Conservation (phyloP, 495 filamentous ascomycete genomes). For the Amniculicola lignicola region DNA sequence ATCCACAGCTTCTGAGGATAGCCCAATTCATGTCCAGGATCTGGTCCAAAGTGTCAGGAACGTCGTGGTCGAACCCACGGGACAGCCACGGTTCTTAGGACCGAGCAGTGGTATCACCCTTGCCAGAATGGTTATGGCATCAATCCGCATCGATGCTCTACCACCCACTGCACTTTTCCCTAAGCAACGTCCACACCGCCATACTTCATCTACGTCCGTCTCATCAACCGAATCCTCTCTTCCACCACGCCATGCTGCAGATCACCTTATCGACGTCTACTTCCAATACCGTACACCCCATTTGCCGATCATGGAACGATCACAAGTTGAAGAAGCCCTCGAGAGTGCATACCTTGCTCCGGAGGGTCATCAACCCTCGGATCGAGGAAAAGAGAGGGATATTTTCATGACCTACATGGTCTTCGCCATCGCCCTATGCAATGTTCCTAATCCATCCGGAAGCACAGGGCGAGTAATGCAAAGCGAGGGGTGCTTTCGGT, state of each 20-base stretch:
- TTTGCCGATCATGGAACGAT: conserved; percentile 30
- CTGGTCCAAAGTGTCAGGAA: conserved; percentile 33
- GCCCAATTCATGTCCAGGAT: conserved; percentile 25
- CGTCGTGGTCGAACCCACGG: conserved; percentile 31
- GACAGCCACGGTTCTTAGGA: conserved; percentile 35
- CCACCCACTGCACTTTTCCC: conserved; percentile 12
- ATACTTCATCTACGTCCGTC: conserved; percentile 15
- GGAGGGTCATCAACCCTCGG: conserved; percentile 4
- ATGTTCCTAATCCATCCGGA: conserved; percentile 20
- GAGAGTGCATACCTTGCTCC: conserved; percentile 26
- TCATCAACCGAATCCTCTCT: conserved; percentile 26
- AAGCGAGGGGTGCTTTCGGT: conserved; percentile 36
- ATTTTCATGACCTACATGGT: conserved; percentile 35
- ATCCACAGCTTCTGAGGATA: conserved; percentile 12
- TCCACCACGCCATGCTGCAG: conserved; percentile 35
- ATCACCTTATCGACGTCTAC: conserved; percentile 35
- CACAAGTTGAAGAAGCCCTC: conserved; percentile 26
- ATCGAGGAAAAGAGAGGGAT: conserved; percentile 21
- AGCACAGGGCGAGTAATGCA: conserved; percentile 22
- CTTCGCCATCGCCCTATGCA: conserved; percentile 35
- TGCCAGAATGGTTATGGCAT: conserved; percentile 37
- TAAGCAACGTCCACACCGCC: conserved; percentile 16
- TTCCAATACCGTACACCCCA: conserved; percentile 37
- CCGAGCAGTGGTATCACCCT: conserved; percentile 35
- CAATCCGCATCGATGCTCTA: conserved; percentile 30